Evolutionary conservation across 1,284 basidiomycete genomes (phyloP).

Genomic region (Thecaphora thlaspeos): DNA sequence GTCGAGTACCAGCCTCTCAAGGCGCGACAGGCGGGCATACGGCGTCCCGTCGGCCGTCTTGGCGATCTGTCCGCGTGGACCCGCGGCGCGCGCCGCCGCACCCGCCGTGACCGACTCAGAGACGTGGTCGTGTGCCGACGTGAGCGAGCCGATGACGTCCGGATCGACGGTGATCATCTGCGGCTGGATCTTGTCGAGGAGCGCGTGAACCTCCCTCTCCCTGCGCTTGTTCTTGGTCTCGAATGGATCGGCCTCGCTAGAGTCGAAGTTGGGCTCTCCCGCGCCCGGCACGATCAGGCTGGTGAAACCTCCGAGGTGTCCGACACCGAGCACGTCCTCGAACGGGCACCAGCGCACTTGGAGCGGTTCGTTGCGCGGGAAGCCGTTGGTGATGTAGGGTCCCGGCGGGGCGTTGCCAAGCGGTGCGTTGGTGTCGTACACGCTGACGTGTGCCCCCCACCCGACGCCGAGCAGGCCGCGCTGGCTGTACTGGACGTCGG

Average conservation of each 20-base stretch:
- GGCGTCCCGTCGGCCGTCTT: slow-evolving; percentile 46
- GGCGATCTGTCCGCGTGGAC: slow-evolving; percentile 8
- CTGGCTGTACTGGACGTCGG: slow-evolving; percentile 62
- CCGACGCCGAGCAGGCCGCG: slow-evolving; percentile 80
- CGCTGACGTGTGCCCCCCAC: slow-evolving; percentile 73
- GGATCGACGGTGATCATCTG: slow-evolving; percentile 91
- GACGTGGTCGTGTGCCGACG: slow-evolving; percentile 14
- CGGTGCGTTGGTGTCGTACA: slow-evolving; percentile 59
- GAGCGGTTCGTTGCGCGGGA: slow-evolving; percentile 64
- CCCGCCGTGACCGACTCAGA: slow-evolving; percentile 72
- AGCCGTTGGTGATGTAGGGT: slow-evolving; percentile 50
- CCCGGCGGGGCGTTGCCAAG: slow-evolving; percentile 62
- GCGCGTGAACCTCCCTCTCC: slow-evolving; percentile 84
- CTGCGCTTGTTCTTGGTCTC: slow-evolving; percentile 78
- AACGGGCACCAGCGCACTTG: slow-evolving; percentile 76
- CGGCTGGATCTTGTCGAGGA: slow-evolving; percentile 93
- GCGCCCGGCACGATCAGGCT: slow-evolving; percentile 84
- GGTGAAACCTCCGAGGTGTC: slow-evolving; percentile 71
- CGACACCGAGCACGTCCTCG: slow-evolving; percentile 83
- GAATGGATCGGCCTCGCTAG: slow-evolving; percentile 88
- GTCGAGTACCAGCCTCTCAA: slow-evolving; percentile 46
- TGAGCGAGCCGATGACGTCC: slow-evolving; percentile 63
- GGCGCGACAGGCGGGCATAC: slow-evolving; percentile 44
- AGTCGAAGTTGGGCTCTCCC: slow-evolving; percentile 94
- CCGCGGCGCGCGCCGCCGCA: slow-evolving; percentile 49